Evolutionary conservation across 179 eudicot genomes (phyloP), one percentile per base, ranked within the genome.

Genomic region (Silene vulgaris): DNA sequence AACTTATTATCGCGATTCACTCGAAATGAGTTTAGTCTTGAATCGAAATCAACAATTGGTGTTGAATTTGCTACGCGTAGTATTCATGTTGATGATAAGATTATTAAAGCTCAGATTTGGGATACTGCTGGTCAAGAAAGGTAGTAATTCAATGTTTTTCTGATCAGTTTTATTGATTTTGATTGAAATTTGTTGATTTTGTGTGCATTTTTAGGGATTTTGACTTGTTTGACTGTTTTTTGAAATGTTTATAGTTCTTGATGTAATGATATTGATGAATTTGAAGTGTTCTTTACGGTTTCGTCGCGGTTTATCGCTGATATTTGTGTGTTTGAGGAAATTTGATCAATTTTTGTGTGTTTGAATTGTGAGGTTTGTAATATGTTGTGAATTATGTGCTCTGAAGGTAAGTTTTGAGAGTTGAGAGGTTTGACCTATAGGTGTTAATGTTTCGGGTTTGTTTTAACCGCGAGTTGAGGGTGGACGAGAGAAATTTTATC

Each of bases 71-170:
- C 85, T 26, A 82, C 85, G 43, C 82, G 85, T 1, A 82, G 85
- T 52, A 77, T 82, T 71, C 85, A 80, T 50, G 85, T 82, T 69
- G 85, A 82, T 72, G 84, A 82, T 72, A 82, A 82, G 84, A 60
- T 82, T 65, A 79, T 82, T 32, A 82, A 82, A 71, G 85, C 85
- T 79, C 85, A 82, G 78, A 82, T 82, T 79, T 82, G 85, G 85
- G 85, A 82, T 48, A 69, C 73, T 69, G 73, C 73, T 69, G 73
- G 73, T 69, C 73, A 69, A 79, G 85, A 82, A 63, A 82, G 85
- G 85, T 82, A 65, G 2, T 63, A 62, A 9, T 5, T 43, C 60
- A 45, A 45, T 45, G 52, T 67, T 5, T 3, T 45, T 37, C 13
- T 3, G 9, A 2, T 37, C 9, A 0, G 21, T 13, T 59, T 35